Percentiles rank a stretch among this genome's conserved stretches.
Conservation (phyloP, 495 filamentous ascomycete species). For the Thozetella sp. region DNA sequence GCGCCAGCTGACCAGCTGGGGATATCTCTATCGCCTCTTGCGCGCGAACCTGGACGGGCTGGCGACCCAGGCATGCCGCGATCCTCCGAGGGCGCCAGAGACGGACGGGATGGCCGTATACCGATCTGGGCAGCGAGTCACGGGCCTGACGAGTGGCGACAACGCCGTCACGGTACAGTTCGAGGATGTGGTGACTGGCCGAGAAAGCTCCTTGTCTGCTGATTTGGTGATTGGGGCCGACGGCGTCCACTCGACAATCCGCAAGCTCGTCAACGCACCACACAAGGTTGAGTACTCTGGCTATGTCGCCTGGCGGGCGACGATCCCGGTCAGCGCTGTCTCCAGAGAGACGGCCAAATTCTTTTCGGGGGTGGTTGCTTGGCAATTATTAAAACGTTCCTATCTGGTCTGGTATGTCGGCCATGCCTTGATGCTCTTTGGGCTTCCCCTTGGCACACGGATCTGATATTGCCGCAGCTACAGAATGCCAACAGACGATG, state of each 20-base stretch:
- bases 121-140: constrained; percentile 39
- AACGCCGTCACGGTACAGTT: constrained; percentile 27
- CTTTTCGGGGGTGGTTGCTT: constrained; percentile 19
- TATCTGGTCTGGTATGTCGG: constrained; percentile 20
- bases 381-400: constrained; percentile 5
- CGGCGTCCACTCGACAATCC: constrained; percentile 49
- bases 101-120: constrained; percentile 36
- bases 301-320: constrained; percentile 54
- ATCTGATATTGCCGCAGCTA: constrained; percentile 39
- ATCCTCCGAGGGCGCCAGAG: constrained; percentile 14
- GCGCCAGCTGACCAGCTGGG: constrained; percentile 46
- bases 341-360: constrained; percentile 23
- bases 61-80: constrained; percentile 19
- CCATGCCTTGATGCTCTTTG: background rate
- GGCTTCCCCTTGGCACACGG: background rate
- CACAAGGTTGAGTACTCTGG: constrained; percentile 45
- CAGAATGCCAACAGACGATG: constrained; percentile 45
- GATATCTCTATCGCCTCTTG: constrained; percentile 45
- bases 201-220: constrained; percentile 17
- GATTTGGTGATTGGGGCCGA: constrained; percentile 55
- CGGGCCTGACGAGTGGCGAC: constrained; percentile 27
- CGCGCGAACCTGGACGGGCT: constrained; percentile 52
- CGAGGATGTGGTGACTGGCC: constrained; percentile 11
- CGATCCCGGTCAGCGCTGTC: constrained; percentile 37
- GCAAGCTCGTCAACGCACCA: constrained; percentile 34